These are phyloP conservation scores for Ophiocordyceps camponoti-floridani DNA, from an alignment of 2,329 filamentous ascomycete species.

Conservation along the genomic window DNA sequence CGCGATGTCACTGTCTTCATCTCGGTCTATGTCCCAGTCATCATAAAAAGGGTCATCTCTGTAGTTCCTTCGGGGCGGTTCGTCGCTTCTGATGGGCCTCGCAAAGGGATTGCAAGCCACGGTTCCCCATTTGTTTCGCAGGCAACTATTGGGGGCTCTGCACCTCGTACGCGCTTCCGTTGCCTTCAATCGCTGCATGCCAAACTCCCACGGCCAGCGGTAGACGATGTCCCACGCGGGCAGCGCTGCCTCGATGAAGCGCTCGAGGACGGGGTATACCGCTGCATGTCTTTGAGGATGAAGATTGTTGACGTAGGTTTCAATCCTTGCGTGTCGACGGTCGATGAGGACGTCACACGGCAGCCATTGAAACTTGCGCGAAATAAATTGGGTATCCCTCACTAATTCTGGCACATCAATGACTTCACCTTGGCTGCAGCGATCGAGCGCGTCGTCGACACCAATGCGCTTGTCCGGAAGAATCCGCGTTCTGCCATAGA, in stretches of 20 bases:
- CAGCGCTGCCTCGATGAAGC: constrained; percentile 20
- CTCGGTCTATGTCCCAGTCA: constrained; percentile 1
- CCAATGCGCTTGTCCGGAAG: constrained; percentile 13
- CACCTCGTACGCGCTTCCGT: constrained; percentile 5
- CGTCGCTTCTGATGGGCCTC: constrained; percentile 10
- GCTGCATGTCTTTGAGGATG: constrained; percentile 21
- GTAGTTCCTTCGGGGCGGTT: constrained; percentile 2
- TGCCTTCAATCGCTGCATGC: constrained; percentile 8
- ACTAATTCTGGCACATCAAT: constrained; percentile 5
- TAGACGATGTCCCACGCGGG: constrained; percentile 26
- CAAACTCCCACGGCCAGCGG: constrained; percentile 12
- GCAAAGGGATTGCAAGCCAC: constrained; percentile 4
- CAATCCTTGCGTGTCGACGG: constrained; percentile 18
- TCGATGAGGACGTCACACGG: constrained; percentile 28
- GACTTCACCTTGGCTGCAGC: constrained; percentile 14
- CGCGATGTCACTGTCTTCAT: not conserved
- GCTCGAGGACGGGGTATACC: constrained; percentile 22
- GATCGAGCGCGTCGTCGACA: constrained; percentile 16
- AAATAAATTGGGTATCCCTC: not conserved
- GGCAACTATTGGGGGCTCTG: constrained; percentile 5
- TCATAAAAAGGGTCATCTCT: not conserved
- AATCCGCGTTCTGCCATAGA: constrained; percentile 28
- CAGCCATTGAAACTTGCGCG: constrained; percentile 23
- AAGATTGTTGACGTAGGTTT: constrained; percentile 35
- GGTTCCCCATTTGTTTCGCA: not conserved